A percentile compares a stretch with the other conserved stretches of the same genome.
These are phyloP conservation scores for Lathyrus oleraceus DNA, from an alignment of 306 rosid genomes.

Conservation along the genomic window DNA sequence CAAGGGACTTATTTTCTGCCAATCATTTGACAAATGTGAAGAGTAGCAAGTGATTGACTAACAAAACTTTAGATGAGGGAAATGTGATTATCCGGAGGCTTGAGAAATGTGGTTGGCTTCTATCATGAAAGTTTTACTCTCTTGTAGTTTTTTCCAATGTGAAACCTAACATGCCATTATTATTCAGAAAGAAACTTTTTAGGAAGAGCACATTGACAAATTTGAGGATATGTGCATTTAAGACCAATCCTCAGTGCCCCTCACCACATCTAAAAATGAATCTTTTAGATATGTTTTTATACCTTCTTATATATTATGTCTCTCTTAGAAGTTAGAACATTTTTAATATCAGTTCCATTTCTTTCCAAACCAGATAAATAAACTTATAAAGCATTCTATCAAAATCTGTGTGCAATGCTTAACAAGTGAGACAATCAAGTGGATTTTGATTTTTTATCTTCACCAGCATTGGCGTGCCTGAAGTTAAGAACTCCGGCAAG, in stretches of 20 bases:
- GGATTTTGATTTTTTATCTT: constrained; percentile 33
- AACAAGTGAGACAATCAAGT: constrained; percentile 30
- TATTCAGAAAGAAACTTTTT: not conserved
- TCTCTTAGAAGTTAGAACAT: not conserved
- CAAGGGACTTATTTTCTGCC: not conserved
- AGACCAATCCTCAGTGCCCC: not conserved
- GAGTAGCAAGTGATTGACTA: not conserved
- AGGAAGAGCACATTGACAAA: not conserved
- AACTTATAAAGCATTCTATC: constrained; percentile 17
- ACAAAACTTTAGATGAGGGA: constrained; percentile 5
- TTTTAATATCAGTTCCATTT: not conserved
- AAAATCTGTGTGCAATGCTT: not conserved
- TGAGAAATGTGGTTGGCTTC: constrained; percentile 8
- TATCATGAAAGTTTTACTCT: not conserved
- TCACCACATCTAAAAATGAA: not conserved
- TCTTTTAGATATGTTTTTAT: not conserved
- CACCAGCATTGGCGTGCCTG: constrained; percentile 35
- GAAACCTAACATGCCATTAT: not conserved
- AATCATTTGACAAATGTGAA: not conserved
- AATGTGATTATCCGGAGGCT: not conserved
- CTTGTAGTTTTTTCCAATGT: not conserved
- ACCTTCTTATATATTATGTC: not conserved
- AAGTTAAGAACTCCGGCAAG: constrained; percentile 48
- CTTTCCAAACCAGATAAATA: not conserved
- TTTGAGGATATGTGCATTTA: not conserved